Evolutionary conservation across 139 green algal species (phyloP).

Genomic region (Closterium sp.): DNA sequence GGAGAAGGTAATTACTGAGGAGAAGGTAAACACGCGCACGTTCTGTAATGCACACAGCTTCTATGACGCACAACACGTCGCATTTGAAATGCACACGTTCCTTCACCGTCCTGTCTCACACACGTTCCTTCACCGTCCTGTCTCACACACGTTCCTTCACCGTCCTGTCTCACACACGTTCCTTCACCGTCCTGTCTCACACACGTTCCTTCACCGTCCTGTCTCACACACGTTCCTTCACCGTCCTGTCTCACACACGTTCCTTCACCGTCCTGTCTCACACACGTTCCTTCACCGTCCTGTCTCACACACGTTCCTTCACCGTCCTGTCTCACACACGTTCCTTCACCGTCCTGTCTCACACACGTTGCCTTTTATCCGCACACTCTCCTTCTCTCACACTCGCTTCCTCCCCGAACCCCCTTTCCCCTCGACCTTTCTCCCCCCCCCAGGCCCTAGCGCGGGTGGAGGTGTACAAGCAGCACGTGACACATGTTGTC

Average conservation of each 20-base stretch:
- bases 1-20: constrained; percentile 67
- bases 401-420: neutral
- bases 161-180: too few relatives aligned
- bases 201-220: neutral
- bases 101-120: too few relatives aligned
- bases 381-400: neutral
- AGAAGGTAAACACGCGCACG: too few relatives aligned
- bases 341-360: neutral
- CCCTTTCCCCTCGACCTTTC: neutral
- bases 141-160: too few relatives aligned
- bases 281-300: too few relatives aligned
- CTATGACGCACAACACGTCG: too few relatives aligned
- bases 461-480: neutral
- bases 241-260: neutral
- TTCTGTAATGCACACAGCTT: too few relatives aligned
- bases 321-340: neutral
- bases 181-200: neutral
- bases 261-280: too few relatives aligned
- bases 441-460: neutral
- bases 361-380: neutral
- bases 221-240: neutral
- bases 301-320: neutral
- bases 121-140: too few relatives aligned
- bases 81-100: too few relatives aligned
- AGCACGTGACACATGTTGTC: neutral